Evolutionary conservation across 2,329 filamentous ascomycete genomes (phyloP), one percentile per base, ranked within the genome.

Genomic region (Colletotrichum filicis): DNA sequence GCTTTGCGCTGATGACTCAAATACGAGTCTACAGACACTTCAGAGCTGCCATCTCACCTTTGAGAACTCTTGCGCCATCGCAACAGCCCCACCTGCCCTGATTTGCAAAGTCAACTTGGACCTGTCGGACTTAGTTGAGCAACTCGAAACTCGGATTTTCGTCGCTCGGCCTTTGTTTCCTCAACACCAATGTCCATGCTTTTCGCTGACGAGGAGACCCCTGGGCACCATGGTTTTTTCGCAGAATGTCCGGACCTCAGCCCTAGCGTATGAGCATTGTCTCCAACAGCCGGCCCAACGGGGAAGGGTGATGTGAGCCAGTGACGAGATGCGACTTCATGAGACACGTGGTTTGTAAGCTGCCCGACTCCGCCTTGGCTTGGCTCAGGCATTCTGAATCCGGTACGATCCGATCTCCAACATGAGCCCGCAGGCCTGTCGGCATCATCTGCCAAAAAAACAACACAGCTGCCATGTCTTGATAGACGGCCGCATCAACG

Each of bases 151-250:
- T 69, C 65, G 59, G 65, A 3, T n/a, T 42, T 28, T 26, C 53
- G 11, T 49, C 16, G 60, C 49, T 64, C 59, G 65, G 69, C 12
- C 28, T 60, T 58, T 35, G 68, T 68, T 69, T 46, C 58, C 8
- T 52, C 65, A 7, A 11, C 59, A 37, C 46, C 30, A 24, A 24
- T 7, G 24, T 64, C 58, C 52, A 12, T 69, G 24, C 53, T 26
- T 14, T 19, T 24, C 16, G 32, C 3, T 22, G n/a, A 66, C 56
- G 57, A 62, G 52, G 68, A 55, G 42, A 19, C 42, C 42, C 66
- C 65, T 35, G 63, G 69, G 24, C 14, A 24, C 53, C 35, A 5
- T 2, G 4, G 5, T 4, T n/a, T 42, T 42, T 55, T 52, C 35
- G 69, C 57, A 57, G 11, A 7, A 32, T 24, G 19, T 58, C 28